Evolutionary conservation across 257 asterid genomes (phyloP).

Genomic region (Solanum neorickii): DNA sequence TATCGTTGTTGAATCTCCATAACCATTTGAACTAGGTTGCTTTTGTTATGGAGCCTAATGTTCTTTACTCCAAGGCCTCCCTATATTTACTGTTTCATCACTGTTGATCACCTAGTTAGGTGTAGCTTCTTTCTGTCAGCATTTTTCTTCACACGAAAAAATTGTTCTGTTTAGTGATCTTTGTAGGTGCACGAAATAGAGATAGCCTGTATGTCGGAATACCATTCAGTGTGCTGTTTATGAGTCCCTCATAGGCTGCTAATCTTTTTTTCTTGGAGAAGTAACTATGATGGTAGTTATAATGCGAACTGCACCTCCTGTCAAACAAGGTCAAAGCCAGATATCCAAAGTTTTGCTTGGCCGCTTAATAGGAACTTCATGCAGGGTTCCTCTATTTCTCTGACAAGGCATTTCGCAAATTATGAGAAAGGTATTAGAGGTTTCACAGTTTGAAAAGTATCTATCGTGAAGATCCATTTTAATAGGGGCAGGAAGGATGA

Average conservation of each 20-base stretch:
- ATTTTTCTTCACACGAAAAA: background rate
- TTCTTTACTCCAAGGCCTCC: background rate
- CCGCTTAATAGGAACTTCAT: background rate
- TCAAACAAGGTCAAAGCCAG: background rate
- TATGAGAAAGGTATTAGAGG: no score
- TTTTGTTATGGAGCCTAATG: background rate
- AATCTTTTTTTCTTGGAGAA: background rate
- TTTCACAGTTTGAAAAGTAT: background rate
- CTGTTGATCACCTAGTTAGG: background rate
- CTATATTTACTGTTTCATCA: background rate
- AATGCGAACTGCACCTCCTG: background rate
- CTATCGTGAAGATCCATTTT: no score
- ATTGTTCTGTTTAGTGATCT: background rate
- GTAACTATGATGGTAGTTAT: background rate
- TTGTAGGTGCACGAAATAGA: background rate
- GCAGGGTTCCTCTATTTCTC: background rate
- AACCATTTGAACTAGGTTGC: background rate
- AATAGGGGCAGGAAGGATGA: no score
- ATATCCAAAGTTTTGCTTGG: background rate
- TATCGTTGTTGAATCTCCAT: background rate
- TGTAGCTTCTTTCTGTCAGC: background rate
- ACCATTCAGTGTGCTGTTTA: background rate
- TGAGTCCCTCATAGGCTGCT: background rate
- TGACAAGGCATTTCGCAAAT: no score
- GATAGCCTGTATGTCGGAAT: background rate